Conservation (phyloP, 805 yeast species). For the Yamadazyma sp. region DNA sequence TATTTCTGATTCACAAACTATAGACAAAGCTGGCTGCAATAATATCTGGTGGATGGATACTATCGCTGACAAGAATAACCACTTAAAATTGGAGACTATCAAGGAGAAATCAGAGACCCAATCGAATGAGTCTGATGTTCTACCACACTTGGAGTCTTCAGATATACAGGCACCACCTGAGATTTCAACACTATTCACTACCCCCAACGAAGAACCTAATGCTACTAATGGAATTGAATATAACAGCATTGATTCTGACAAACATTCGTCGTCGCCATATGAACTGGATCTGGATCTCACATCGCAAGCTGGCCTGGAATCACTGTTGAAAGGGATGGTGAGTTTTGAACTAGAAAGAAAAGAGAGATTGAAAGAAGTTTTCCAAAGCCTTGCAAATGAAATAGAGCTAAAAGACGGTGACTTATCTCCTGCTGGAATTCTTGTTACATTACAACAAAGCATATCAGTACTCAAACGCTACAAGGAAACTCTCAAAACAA, state of each 20-base stretch:
- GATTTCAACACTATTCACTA: too few relatives aligned
- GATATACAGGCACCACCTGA: too few relatives aligned
- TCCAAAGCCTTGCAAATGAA: background rate
- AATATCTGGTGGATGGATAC: conserved; percentile 7
- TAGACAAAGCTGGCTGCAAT: background rate
- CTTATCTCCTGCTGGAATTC: background rate
- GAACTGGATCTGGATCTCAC: background rate
- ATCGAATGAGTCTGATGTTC: too few relatives aligned
- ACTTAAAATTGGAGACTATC: too few relatives aligned
- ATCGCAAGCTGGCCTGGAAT: background rate
- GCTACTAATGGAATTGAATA: too few relatives aligned
- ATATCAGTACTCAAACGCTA: background rate
- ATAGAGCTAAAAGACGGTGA: background rate
- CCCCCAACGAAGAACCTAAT: too few relatives aligned
- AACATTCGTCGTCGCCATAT: too few relatives aligned
- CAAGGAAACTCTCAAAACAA: background rate
- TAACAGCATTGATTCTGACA: background rate
- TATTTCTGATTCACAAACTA: too few relatives aligned
- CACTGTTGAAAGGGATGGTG: conserved; percentile 1
- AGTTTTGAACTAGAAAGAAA: conserved; percentile 1
- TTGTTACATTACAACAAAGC: background rate
- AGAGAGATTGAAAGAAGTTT: background rate
- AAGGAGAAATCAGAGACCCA: too few relatives aligned
- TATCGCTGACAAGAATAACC: conserved; percentile 4
- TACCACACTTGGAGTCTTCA: too few relatives aligned